Evolutionary conservation across 1,284 basidiomycete species (phyloP), one percentile per base, ranked within the genome.

Genomic region (Anthracocystis walkeri): DNA sequence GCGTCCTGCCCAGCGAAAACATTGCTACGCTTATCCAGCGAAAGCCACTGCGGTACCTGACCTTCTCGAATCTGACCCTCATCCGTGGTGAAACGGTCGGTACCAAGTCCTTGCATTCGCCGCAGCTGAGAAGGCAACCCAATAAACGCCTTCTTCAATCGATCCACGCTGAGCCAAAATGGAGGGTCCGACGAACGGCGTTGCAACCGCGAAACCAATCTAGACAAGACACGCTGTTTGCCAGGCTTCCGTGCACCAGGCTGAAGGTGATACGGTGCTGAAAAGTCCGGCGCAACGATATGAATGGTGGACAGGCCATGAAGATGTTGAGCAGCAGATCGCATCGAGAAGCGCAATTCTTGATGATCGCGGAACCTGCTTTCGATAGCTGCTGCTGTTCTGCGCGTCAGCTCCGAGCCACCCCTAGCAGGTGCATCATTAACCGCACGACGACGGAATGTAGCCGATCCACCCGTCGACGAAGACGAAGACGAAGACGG

Each of bases 241-340:
- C 4, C 8, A 3, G 46, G 8, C 20, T 33, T 33, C n/a, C 50
- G 50, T 10, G 69, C 69, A 10, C 64, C 59, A 27, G 60, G 69
- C 40, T 75, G 72, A 31, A 75, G 41, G 40, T 69, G 66, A n/a
- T 65, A 56, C 4, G 68, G 73, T 16, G 65, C 68, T 3, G 67
- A 65, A 64, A 78, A 81, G 71, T 79, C 78, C 14, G 77, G 75
- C 18, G 68, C 54, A 23, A 81, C 62, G 41, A 81, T 52, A 58
- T 81, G 79, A 20, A 79, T 68, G 33, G 52, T 74, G 14, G 52
- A 33, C 1, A 81, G 29, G 27, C 64, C 58, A 4, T 60, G 64
- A n/a, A 81, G 60, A 54, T 75, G 67, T 56, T 60, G 68, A 14
- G 51, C 59, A 42, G 56, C 79, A 33, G 60, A 75, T 14, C 61